Conservation (phyloP, 208 protist species). For the Leishmania arabica region DNA sequence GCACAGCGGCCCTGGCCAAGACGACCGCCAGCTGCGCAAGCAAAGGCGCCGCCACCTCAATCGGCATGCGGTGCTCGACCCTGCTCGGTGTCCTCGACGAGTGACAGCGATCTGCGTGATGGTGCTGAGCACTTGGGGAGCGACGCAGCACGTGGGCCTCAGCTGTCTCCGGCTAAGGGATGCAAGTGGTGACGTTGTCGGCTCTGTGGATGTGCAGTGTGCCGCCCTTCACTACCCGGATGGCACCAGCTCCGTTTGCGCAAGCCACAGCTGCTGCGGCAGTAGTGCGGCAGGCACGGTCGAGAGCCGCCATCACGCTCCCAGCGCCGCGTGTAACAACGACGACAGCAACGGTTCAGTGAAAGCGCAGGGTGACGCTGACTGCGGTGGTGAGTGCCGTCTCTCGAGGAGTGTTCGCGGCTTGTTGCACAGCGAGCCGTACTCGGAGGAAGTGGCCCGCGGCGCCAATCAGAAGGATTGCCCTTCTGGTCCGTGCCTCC, state of each 20-base stretch:
- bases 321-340: background rate
- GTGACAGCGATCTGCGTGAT: constrained; percentile 54
- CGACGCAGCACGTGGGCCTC: constrained; percentile 51
- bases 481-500: constrained; percentile 13
- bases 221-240: constrained; percentile 54
- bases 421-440: background rate
- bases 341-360: background rate
- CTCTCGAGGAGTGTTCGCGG: background rate
- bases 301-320: background rate
- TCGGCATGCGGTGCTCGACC: constrained; percentile 8
- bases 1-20: background rate
- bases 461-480: background rate
- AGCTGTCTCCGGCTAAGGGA: constrained; percentile 66
- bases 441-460: background rate
- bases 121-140: constrained; percentile 76
- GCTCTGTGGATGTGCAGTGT: constrained; percentile 17
- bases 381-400: background rate
- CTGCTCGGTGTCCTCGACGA: constrained; percentile 32
- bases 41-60: background rate
- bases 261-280: background rate
- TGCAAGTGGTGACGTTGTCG: constrained; percentile 41
- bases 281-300: background rate
- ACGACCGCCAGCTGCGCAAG: background rate
- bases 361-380: background rate
- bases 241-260: constrained; percentile 8